phyloP scores from a whole-genome alignment of 1,284 basidiomycete genomes.

The Malassezia obtusa region DNA sequence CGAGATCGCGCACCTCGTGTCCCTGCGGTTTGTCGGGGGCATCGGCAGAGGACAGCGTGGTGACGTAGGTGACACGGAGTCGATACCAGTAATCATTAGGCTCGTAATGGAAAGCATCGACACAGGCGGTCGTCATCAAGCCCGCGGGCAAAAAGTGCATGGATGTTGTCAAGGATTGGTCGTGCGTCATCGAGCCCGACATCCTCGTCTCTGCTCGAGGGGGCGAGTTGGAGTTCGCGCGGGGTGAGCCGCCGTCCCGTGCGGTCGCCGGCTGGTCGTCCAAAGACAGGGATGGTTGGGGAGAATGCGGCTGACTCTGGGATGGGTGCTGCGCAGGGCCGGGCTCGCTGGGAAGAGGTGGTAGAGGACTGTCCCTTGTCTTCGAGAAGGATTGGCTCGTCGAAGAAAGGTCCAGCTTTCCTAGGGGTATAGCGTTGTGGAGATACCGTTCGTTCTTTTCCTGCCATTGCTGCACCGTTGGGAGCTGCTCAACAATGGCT shows the following conservation, averaged over 20 bases:
- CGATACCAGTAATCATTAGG: conserved; percentile 97
- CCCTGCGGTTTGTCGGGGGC: conserved; percentile 27
- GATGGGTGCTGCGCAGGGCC: no score
- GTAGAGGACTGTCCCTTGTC: neutral
- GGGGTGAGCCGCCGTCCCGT: neutral
- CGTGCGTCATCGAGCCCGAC: neutral
- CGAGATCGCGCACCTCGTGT: conserved; percentile 58
- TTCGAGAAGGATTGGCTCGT: neutral
- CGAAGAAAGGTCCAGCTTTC: conserved; percentile 41
- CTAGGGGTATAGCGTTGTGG: conserved; percentile 85
- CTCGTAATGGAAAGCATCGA: conserved; percentile 92
- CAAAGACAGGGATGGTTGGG: neutral
- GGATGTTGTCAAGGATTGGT: neutral
- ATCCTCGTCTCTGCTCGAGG: neutral
- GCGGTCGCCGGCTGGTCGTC: neutral
- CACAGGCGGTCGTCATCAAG: conserved; percentile 69
- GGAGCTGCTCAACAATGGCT: conserved; percentile 52
- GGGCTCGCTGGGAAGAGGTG: neutral
- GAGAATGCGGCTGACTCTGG: neutral
- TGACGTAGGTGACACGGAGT: conserved; percentile 66
- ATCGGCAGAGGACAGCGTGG: conserved; percentile 22
- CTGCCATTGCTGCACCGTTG: conserved; percentile 97
- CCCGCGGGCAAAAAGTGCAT: conserved; percentile 51
- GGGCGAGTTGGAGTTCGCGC: neutral
- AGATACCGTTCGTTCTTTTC: conserved; percentile 88